Evolutionary conservation across 1,284 basidiomycete species (phyloP).

Genomic region (Boletus semigastroideus): DNA sequence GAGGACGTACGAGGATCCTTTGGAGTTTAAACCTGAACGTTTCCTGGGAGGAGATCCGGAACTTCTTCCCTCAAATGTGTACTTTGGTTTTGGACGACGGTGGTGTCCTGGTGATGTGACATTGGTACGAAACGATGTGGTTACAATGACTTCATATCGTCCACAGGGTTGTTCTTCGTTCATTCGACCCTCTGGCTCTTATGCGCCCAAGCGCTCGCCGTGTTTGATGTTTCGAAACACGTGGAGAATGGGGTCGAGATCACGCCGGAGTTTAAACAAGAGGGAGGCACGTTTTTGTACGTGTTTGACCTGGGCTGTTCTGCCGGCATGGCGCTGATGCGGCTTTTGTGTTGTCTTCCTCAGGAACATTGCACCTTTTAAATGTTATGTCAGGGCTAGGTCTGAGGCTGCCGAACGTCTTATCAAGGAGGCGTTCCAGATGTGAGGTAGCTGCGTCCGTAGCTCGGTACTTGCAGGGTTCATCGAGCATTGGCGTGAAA

Average conservation of each 20-base stretch:
- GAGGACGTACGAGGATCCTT: constrained; percentile 11
- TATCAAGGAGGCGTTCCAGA: constrained; percentile 38
- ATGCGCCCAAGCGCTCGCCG: constrained; percentile 19
- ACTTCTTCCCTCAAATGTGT: constrained; percentile 46
- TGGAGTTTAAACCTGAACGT: constrained; percentile 23
- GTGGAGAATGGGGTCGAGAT: constrained; percentile 23
- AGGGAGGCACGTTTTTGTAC: constrained; percentile 11
- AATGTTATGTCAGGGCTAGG: constrained; percentile 54
- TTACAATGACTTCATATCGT: too few relatives aligned
- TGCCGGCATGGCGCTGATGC: not conserved
- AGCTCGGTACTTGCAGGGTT: too few relatives aligned
- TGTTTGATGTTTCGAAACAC: constrained; percentile 22
- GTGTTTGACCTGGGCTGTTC: not conserved
- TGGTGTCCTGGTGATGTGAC: constrained; percentile 11
- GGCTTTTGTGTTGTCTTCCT: not conserved
- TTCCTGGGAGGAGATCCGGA: constrained; percentile 36
- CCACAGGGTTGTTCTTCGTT: constrained; percentile 19
- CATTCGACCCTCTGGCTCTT: constrained; percentile 18
- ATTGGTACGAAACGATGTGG: too few relatives aligned
- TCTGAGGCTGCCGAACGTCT: constrained; percentile 46
- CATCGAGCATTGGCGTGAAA: too few relatives aligned
- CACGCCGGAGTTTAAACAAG: not conserved
- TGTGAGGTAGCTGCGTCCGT: too few relatives aligned
- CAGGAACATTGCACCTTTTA: constrained; percentile 56
- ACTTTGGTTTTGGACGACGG: too few relatives aligned